phyloP scores from a whole-genome alignment of 2,329 filamentous ascomycete genomes.

The Xylariaceae sp. region DNA sequence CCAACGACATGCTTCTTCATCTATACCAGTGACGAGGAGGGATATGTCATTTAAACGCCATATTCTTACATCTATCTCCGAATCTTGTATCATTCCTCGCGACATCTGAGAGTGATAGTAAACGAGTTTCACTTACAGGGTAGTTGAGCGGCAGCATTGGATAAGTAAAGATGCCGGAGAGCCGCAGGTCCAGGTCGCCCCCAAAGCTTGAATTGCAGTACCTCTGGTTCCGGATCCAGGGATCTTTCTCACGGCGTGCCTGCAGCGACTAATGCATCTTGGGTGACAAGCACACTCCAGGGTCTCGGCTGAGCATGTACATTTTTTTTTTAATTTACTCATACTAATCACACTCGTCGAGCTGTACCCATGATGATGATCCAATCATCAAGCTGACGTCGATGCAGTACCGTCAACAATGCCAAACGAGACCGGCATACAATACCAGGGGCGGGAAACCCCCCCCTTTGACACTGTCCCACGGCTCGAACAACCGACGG shows the following conservation, averaged over 20 bases:
- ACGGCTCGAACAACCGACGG: slow-evolving; percentile 4
- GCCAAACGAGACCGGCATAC: background rate
- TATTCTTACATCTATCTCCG: slow-evolving; percentile 2
- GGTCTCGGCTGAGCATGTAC: slow-evolving; percentile 11
- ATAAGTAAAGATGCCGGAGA: slow-evolving; percentile 6
- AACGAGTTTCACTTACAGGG: background rate
- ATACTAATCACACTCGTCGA: no score
- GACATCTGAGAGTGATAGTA: no score
- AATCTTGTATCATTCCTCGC: background rate
- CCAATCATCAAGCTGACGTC: no score
- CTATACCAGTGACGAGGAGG: slow-evolving; percentile 17
- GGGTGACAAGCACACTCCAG: slow-evolving; percentile 13
- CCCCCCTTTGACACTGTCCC: background rate
- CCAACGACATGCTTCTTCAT: slow-evolving; percentile 19
- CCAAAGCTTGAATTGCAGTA: slow-evolving; percentile 15
- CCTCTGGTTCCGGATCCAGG: slow-evolving; percentile 15
- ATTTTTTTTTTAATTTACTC: no score
- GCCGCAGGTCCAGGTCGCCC: slow-evolving; percentile 8
- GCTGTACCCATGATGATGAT: no score
- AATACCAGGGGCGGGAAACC: no score
- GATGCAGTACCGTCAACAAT: background rate
- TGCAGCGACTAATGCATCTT: slow-evolving; percentile 17
- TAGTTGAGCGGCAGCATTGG: background rate
- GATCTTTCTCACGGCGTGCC: slow-evolving; percentile 13
- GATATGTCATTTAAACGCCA: slow-evolving; percentile 21